phyloP scores from a whole-genome alignment of 176 grass and related monocot species.

The Avena sativa region DNA sequence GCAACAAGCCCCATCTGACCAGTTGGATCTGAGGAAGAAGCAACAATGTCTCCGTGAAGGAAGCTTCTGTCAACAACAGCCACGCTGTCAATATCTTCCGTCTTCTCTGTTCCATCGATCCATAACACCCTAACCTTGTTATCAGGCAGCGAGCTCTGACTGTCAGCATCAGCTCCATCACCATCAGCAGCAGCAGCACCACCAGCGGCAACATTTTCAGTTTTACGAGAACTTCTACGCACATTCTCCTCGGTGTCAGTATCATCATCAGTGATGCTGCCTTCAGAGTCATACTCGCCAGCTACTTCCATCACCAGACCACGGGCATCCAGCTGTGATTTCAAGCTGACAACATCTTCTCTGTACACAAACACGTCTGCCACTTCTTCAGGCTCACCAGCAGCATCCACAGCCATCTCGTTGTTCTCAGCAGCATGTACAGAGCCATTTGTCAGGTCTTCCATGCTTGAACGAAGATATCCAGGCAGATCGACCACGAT shows the following conservation, averaged over 20 bases:
- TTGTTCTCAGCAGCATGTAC: slow-evolving; percentile 36
- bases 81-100: slow-evolving; percentile 67
- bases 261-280: slow-evolving; percentile 75
- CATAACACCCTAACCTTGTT: slow-evolving; percentile 76
- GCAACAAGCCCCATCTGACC: slow-evolving; percentile 84
- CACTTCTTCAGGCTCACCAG: slow-evolving; percentile 40
- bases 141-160: slow-evolving; percentile 70
- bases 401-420: slow-evolving; percentile 19
- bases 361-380: slow-evolving; percentile 70
- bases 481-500: background rate
- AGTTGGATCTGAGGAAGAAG: slow-evolving; percentile 75
- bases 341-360: slow-evolving; percentile 80
- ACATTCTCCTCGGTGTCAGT: slow-evolving; percentile 63
- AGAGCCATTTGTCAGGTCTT: slow-evolving; percentile 40
- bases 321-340: slow-evolving; percentile 50
- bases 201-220: slow-evolving; percentile 53
- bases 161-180: slow-evolving; percentile 52
- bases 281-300: slow-evolving; percentile 87
- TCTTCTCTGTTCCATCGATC: slow-evolving; percentile 66
- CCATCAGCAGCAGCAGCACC: slow-evolving; percentile 50
- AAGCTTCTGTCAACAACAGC: slow-evolving; percentile 78
- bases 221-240: slow-evolving; percentile 25
- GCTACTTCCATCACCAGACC: slow-evolving; percentile 87
- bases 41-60: slow-evolving; percentile 81
- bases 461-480: slow-evolving; percentile 47